Evolutionary conservation across 495 filamentous ascomycete genomes (phyloP).

Genomic region (Xylaria longipes): DNA sequence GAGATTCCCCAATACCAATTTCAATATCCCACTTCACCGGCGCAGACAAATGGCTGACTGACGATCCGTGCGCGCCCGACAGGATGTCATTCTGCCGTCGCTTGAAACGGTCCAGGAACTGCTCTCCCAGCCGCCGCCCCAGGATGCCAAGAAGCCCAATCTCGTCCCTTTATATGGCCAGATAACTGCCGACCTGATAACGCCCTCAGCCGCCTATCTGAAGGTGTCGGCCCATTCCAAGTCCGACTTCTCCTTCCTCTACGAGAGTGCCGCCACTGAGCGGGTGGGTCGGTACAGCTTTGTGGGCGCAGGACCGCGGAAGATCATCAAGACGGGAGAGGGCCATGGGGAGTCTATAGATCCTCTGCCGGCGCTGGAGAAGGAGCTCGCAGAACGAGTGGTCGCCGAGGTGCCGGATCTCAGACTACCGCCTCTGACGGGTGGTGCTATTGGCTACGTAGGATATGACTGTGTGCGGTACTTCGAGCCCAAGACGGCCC

Average conservation of each 20-base stretch:
- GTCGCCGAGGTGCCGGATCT: constrained; percentile 82
- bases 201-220: constrained; percentile 88
- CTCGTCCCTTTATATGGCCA: constrained; percentile 85
- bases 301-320: constrained; percentile 85
- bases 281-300: constrained; percentile 94
- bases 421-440: constrained; percentile 80
- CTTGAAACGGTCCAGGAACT: constrained; percentile 40
- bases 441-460: constrained; percentile 94
- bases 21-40: background rate
- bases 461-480: constrained; percentile 97
- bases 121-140: constrained; percentile 34
- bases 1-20: background rate
- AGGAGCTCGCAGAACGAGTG: constrained; percentile 75
- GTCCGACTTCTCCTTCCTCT: constrained; percentile 78
- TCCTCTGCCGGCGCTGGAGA: constrained; percentile 80
- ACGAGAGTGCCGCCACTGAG: constrained; percentile 93
- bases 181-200: constrained; percentile 89
- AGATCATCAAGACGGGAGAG: constrained; percentile 85
- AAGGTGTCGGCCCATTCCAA: constrained; percentile 79
- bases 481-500: constrained; percentile 91
- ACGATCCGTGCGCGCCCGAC: constrained; percentile 10
- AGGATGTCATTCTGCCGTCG: constrained; percentile 43
- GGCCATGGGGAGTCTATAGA: constrained; percentile 84
- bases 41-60: constrained; percentile 18
- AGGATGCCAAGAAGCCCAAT: constrained; percentile 60